A percentile compares a stretch with the other conserved stretches of the same genome.
phyloP scores from a whole-genome alignment of 2,329 filamentous ascomycete species.

The Scorias spongiosa region DNA sequence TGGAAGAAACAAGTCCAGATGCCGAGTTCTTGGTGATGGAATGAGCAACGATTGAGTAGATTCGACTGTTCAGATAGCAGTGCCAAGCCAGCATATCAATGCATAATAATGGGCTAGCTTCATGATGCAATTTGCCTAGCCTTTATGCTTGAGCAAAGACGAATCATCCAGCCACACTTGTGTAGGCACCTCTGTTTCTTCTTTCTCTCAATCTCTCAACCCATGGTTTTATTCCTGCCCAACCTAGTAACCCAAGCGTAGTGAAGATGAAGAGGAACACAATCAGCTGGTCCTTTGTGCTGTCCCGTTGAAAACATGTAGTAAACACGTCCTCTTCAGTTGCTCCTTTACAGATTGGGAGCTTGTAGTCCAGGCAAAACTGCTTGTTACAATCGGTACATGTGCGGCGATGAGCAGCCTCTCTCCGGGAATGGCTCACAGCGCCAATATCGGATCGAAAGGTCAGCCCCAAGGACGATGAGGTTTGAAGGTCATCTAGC shows the following conservation, averaged over 20 bases:
- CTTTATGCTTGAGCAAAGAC: no score
- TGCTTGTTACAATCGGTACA: conserved; percentile 54
- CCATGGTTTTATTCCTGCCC: conserved; percentile 46
- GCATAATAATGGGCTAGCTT: no score
- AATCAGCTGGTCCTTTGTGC: conserved; percentile 50
- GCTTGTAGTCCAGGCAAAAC: conserved; percentile 48
- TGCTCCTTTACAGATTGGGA: conserved; percentile 46
- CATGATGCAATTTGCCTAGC: no score
- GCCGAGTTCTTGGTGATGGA: no score
- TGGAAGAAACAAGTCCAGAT: no score
- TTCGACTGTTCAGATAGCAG: no score
- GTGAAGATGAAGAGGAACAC: conserved; percentile 52
- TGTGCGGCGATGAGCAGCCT: conserved; percentile 17
- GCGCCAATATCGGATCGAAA: background rate
- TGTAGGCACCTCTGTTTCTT: conserved; percentile 9
- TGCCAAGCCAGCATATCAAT: no score
- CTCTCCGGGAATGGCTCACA: conserved; percentile 1
- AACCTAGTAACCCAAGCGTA: conserved; percentile 44
- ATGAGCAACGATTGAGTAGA: no score
- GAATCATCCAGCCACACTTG: background rate
- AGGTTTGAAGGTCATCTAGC: conserved; percentile 30
- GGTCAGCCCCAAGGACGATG: background rate
- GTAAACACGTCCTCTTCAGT: conserved; percentile 52
- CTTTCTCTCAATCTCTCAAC: conserved; percentile 41
- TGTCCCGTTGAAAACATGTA: conserved; percentile 54